phyloP scores from a whole-genome alignment of 2,329 filamentous ascomycete species.

The Mariannaea sp. region DNA sequence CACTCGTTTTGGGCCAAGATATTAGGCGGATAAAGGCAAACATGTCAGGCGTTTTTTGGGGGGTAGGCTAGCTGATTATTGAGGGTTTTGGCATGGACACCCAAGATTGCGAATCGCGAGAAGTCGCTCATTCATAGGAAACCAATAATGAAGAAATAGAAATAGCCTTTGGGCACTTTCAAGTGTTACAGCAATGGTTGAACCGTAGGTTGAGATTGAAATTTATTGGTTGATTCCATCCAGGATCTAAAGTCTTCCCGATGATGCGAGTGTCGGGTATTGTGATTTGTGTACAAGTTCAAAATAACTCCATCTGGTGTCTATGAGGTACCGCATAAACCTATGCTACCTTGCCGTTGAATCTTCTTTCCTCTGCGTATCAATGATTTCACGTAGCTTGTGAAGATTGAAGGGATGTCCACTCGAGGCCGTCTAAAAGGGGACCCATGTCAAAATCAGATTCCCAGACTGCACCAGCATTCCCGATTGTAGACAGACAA shows the following conservation, averaged over 20 bases:
- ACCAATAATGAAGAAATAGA: no score
- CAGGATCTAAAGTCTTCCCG: neutral
- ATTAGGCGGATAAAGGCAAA: constrained; percentile 27
- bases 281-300: no score
- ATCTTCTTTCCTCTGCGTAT: neutral
- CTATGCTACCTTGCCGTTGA: neutral
- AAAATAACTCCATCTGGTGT: neutral
- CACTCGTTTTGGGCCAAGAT: constrained; percentile 33
- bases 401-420: no score
- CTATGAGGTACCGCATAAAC: neutral
- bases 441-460: no score
- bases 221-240: constrained; percentile 3
- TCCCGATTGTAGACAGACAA: no score
- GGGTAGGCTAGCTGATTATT: constrained; percentile 6
- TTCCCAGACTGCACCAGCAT: no score
- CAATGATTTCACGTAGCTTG: no score
- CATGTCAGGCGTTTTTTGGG: constrained; percentile 31
- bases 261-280: no score
- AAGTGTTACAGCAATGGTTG: neutral
- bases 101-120: constrained; percentile 1
- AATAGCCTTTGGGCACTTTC: constrained; percentile 14
- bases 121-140: constrained; percentile 11
- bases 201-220: neutral
- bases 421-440: no score
- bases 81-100: constrained; percentile 17